phyloP scores from a whole-genome alignment of 139 green algal genomes.

The Coelastrella sp. region DNA sequence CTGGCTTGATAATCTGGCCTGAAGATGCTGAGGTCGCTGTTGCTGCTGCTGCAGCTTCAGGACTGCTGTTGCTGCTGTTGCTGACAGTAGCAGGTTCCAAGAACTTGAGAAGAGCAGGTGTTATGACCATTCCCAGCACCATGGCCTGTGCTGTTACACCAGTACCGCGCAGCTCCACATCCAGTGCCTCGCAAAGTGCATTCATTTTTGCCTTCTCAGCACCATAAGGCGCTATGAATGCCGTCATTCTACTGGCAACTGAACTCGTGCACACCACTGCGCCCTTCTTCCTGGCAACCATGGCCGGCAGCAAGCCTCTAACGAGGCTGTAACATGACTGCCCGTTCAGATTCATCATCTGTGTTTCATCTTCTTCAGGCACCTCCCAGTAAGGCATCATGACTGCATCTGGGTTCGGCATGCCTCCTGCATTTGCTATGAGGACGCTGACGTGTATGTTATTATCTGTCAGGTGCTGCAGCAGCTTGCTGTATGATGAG shows the following conservation, averaged over 20 bases:
- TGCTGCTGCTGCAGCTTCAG: neutral
- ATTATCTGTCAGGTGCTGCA: constrained; percentile 4
- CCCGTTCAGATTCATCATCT: neutral
- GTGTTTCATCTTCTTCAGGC: neutral
- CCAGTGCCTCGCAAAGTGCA: neutral
- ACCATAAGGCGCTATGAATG: constrained; percentile 16
- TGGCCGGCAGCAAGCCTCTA: neutral
- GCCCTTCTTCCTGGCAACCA: neutral
- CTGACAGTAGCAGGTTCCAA: neutral
- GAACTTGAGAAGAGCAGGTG: neutral
- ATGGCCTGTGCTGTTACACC: constrained; percentile 32
- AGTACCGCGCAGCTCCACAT: neutral
- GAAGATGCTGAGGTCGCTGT: neutral
- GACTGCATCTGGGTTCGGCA: neutral
- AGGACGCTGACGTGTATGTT: constrained; percentile 3
- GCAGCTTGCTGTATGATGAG: neutral
- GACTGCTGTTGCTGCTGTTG: neutral
- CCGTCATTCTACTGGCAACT: neutral
- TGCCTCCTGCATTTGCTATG: constrained; percentile 7
- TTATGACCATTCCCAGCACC: neutral
- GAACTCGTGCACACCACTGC: constrained; percentile 29
- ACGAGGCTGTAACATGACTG: constrained; percentile 2
- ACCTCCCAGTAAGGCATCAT: constrained; percentile 12
- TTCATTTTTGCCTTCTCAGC: constrained; percentile 42
- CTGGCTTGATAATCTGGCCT: neutral